These are phyloP conservation scores for Epichloe uncinata DNA, from an alignment of 2,329 filamentous ascomycete genomes.

Conservation along the genomic window DNA sequence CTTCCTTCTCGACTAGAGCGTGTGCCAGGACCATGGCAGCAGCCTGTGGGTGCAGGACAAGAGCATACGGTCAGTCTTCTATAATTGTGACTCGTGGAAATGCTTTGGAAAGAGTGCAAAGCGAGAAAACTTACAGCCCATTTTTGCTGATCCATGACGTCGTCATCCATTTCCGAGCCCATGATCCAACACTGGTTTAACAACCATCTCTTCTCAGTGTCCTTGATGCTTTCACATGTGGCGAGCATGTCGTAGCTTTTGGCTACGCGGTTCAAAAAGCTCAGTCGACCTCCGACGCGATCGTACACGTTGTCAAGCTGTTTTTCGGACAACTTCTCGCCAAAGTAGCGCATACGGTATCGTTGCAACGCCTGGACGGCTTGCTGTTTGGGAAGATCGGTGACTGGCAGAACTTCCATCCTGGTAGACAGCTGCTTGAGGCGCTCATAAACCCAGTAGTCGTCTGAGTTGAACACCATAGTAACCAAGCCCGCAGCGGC, in stretches of 20 bases:
- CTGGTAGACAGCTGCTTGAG: slow-evolving; percentile 84
- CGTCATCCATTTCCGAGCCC: slow-evolving; percentile 72
- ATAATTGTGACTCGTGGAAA: not conserved
- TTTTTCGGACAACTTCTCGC: slow-evolving; percentile 39
- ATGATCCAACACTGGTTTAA: slow-evolving; percentile 65
- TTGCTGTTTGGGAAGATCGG: slow-evolving; percentile 65
- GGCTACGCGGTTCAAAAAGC: slow-evolving; percentile 82
- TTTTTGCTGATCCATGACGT: slow-evolving; percentile 97
- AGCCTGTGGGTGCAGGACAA: slow-evolving; percentile 34
- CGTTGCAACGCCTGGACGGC: slow-evolving; percentile 64
- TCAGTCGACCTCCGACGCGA: slow-evolving; percentile 73
- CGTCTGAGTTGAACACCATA: slow-evolving; percentile 88
- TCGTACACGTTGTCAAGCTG: slow-evolving; percentile 70
- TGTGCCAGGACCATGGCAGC: slow-evolving; percentile 89
- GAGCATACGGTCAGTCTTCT: not conserved
- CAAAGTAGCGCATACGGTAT: slow-evolving; percentile 70
- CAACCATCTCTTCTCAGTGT: slow-evolving; percentile 63
- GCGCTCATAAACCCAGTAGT: slow-evolving; percentile 97
- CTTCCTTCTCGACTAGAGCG: slow-evolving; percentile 74
- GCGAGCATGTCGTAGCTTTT: slow-evolving; percentile 67
- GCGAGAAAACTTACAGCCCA: slow-evolving; percentile 51
- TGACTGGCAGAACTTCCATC: slow-evolving; percentile 84
- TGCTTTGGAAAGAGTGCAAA: not conserved
- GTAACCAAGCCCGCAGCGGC: slow-evolving; percentile 84
- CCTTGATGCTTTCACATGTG: slow-evolving; percentile 62